Evolutionary conservation across 768 basidiomycete species (phyloP), one percentile per base, ranked within the genome.

Genomic region (Tylopilus sp.): DNA sequence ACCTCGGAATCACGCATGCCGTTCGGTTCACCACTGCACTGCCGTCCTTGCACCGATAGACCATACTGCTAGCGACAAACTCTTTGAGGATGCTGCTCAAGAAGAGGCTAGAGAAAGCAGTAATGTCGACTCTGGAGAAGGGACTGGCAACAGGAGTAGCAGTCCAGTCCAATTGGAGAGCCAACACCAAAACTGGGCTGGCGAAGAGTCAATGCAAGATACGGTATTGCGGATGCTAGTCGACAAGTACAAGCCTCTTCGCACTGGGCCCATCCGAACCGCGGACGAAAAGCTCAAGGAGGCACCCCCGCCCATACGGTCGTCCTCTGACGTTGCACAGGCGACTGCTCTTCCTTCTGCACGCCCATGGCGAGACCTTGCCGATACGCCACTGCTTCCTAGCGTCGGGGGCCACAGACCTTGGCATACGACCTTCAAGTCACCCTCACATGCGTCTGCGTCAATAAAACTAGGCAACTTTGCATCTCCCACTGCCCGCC

Each of bases 211-310:
- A 7, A 73, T 80, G 1, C 72, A 81, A 47, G 83, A 88, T 69
- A 78, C 83, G 0, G 83, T 93, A 1, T 73, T 91, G 17, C 79
- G 90, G 20, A 93, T 95, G 88, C 76, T 93, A 6, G 77, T 91
- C 30, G 91, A 93, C 73, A 87, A 89, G 64, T 85, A 92, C 73
- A 91, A 88, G 67, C 89, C 91, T 1, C 68, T 91, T 30, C 77
- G 88, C n/a, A 77, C 73, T 9, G 83, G 81, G 9, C 64, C 70
- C 11, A 76, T 87, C 39, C 68, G 73, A 53, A 75, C 78, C 1
- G 85, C 86, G 6, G 86, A 90, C 45, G 73, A 87, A 63, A 88
- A 83, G 64, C 57, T 88, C 46, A 83, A 77, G 64, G 69, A 74
- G 40, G 65, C 71, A 1, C 77, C 75, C 1, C 79, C 79, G 6